phyloP scores from a whole-genome alignment of 148 eudicot genomes.

The Rhododendron vialii region DNA sequence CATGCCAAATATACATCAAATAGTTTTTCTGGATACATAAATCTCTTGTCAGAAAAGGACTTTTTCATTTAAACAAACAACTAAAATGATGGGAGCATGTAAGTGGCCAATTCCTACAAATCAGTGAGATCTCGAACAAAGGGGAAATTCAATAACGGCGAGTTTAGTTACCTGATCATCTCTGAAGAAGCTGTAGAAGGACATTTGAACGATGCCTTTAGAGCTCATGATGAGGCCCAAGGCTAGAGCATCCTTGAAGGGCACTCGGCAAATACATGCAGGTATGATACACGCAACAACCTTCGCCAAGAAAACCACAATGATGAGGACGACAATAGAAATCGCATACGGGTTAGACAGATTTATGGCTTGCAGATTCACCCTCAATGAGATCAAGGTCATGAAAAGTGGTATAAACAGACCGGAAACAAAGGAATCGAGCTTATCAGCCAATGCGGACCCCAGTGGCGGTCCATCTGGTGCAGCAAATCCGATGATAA shows the following conservation, averaged over 20 bases:
- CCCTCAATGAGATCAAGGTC: constrained; percentile 12
- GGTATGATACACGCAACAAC: constrained; percentile 11
- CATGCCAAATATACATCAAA: neutral
- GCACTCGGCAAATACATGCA: constrained; percentile 20
- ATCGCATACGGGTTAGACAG: neutral
- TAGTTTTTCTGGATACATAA: neutral
- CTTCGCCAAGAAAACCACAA: constrained; percentile 10
- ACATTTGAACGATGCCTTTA: constrained; percentile 29
- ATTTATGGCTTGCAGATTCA: constrained; percentile 7
- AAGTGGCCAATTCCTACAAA: neutral
- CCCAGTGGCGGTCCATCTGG: constrained; percentile 40
- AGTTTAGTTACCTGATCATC: constrained; percentile 20
- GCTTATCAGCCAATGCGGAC: constrained; percentile 27
- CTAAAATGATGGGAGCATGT: neutral
- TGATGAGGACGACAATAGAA: neutral
- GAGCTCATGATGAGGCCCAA: constrained; percentile 26
- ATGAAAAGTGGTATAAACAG: constrained; percentile 22
- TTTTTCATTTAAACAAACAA: neutral
- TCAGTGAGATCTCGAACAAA: neutral
- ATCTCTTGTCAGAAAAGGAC: neutral
- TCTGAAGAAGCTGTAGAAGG: constrained; percentile 14
- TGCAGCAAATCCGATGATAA: constrained; percentile 25
- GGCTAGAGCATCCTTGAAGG: constrained; percentile 25
- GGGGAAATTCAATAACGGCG: neutral
- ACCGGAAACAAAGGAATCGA: constrained; percentile 23